phyloP scores from a whole-genome alignment of 495 filamentous ascomycete genomes.

The Tuber indicum region DNA sequence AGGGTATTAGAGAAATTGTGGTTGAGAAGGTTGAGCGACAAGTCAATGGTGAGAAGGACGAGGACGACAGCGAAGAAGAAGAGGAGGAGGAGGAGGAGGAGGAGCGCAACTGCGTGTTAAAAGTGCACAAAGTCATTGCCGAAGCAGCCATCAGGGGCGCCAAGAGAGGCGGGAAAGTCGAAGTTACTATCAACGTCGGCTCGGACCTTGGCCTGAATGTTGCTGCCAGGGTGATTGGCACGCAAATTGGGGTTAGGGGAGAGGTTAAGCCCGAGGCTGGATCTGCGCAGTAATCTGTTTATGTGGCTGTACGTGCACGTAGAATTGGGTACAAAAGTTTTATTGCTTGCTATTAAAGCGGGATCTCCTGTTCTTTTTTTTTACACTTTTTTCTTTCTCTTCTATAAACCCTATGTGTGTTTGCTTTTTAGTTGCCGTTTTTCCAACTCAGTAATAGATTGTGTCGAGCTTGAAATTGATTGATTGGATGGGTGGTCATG shows the following conservation, averaged over 20 bases:
- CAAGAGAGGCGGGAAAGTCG: constrained; percentile 83
- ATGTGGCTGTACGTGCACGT: neutral
- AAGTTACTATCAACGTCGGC: constrained; percentile 81
- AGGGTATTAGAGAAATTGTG: constrained; percentile 82
- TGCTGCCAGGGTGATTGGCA: constrained; percentile 76
- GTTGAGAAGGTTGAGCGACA: constrained; percentile 77
- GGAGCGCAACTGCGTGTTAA: constrained; percentile 84
- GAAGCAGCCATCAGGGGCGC: constrained; percentile 76
- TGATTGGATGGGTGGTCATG: neutral
- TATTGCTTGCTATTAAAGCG: neutral
- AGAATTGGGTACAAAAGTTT: neutral
- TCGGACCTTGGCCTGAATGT: constrained; percentile 70
- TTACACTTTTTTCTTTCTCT: neutral
- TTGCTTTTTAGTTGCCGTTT: neutral
- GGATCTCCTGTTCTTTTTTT: neutral
- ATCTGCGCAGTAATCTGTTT: neutral
- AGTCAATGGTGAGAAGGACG: constrained; percentile 51
- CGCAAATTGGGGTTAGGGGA: constrained; percentile 76
- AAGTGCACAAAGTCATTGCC: constrained; percentile 72
- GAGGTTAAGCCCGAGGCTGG: constrained; percentile 47
- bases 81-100: constrained; percentile 86
- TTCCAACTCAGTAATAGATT: neutral
- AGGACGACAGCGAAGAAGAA: constrained; percentile 61
- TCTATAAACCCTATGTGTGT: neutral
- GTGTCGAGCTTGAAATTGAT: neutral